These are phyloP conservation scores for Waitea zeae DNA, from an alignment of 1,284 basidiomycete genomes.

Conservation along the genomic window DNA sequence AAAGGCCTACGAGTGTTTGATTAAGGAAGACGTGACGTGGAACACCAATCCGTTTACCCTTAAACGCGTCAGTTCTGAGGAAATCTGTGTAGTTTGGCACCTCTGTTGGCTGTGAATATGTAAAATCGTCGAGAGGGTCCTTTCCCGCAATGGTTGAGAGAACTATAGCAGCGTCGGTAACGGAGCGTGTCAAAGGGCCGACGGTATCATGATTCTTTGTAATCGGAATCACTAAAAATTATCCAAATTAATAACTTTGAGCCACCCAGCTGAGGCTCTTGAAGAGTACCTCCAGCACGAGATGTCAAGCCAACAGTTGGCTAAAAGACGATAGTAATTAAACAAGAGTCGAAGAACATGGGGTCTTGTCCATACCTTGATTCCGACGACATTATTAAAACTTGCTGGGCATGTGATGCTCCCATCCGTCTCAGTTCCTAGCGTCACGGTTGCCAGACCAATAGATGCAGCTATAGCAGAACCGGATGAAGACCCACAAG, in stretches of 20 bases:
- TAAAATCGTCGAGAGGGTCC: slow-evolving; percentile 43
- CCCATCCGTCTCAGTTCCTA: slow-evolving; percentile 16
- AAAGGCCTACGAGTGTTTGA: slow-evolving; percentile 21
- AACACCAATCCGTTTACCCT: slow-evolving; percentile 43
- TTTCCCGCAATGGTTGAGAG: slow-evolving; percentile 43
- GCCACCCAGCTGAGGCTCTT: slow-evolving; percentile 23
- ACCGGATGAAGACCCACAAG: slow-evolving; percentile 15
- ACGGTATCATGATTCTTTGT: slow-evolving; percentile 24
- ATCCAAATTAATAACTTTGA: slow-evolving; percentile 40
- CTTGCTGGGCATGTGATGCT: slow-evolving; percentile 20
- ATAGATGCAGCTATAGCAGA: slow-evolving; percentile 15
- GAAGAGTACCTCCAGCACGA: slow-evolving; percentile 29
- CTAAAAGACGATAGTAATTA: slow-evolving; percentile 1
- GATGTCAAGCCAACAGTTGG: slow-evolving; percentile 45
- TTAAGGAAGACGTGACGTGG: slow-evolving; percentile 27
- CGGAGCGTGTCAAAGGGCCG: slow-evolving; percentile 39
- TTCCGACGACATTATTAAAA: slow-evolving; percentile 36
- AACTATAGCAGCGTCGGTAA: slow-evolving; percentile 41
- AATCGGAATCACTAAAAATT: not conserved
- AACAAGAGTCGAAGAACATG: no score
- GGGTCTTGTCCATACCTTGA: slow-evolving; percentile 31
- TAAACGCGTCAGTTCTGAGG: slow-evolving; percentile 26
- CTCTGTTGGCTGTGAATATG: slow-evolving; percentile 30
- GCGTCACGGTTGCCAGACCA: slow-evolving; percentile 13
- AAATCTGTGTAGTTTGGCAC: slow-evolving; percentile 40